Conservation (phyloP, 306 rosid genomes). For the Cucurbita pepo region DNA sequence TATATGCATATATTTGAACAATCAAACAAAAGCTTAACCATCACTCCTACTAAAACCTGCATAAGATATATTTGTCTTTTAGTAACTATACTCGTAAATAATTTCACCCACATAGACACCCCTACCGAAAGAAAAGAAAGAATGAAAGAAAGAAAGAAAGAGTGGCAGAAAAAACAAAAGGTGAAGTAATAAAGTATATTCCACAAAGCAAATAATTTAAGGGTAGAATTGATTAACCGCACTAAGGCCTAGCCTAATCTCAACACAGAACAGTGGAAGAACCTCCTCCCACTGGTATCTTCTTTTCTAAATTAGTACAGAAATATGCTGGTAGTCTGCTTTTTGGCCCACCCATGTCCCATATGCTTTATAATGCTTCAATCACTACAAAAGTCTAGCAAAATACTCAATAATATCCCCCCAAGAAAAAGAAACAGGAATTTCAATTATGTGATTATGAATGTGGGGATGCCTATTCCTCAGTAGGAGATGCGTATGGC, state of each 20-base stretch:
- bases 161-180: background rate
- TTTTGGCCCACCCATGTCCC: constrained; percentile 16
- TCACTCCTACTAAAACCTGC: background rate
- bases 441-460: constrained; percentile 9
- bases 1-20: background rate
- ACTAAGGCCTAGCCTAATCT: constrained; percentile 11
- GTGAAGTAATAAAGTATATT: background rate
- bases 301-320: constrained; percentile 23
- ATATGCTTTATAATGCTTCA: constrained; percentile 17
- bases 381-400: constrained; percentile 21
- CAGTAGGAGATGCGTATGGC: constrained; percentile 32
- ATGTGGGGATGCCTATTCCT: constrained; percentile 38
- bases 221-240: constrained; percentile 7
- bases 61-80: background rate
- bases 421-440: constrained; percentile 8
- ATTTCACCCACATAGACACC: background rate
- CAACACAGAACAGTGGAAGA: constrained; percentile 8
- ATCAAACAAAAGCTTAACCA: background rate
- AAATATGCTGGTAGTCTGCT: constrained; percentile 12
- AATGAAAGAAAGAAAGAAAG: background rate
- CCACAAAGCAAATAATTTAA: background rate
- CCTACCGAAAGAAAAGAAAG: background rate
- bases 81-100: background rate
- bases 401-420: background rate
- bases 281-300: constrained; percentile 10